A percentile compares a stretch with the other conserved stretches of the same genome.
Evolutionary conservation across 306 rosid genomes (phyloP).

Genomic region (Fragaria ananassa): DNA sequence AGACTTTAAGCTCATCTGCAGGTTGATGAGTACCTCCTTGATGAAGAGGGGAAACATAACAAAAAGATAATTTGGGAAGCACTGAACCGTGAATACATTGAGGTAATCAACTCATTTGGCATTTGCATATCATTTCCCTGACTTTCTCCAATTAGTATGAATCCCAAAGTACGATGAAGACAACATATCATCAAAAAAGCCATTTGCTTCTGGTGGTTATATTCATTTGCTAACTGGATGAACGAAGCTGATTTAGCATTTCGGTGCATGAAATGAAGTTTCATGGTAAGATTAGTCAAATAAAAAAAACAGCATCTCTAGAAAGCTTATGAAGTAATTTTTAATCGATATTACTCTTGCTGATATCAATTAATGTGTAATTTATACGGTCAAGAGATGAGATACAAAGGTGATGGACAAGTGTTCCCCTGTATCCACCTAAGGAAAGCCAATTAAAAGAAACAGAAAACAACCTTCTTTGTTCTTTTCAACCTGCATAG

Average conservation of each 20-base stretch:
- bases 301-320: neutral
- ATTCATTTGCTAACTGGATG: neutral
- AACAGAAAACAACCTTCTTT: neutral
- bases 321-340: neutral
- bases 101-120: neutral
- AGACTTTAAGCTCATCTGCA: neutral
- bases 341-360: neutral
- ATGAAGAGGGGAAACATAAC: slow-evolving; percentile 18
- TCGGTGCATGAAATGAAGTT: neutral
- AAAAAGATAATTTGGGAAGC: slow-evolving; percentile 17
- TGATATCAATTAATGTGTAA: neutral
- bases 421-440: neutral
- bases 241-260: neutral
- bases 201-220: no score
- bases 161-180: neutral
- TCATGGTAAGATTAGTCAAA: neutral
- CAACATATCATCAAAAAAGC: no score
- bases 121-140: neutral
- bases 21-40: slow-evolving; percentile 21
- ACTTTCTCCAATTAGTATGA: neutral
- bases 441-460: neutral
- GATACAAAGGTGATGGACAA: neutral
- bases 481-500: neutral
- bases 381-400: neutral
- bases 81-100: slow-evolving; percentile 20